These are phyloP conservation scores for Leccinum incarnatum DNA, from an alignment of 768 basidiomycete species.

Conservation along the genomic window DNA sequence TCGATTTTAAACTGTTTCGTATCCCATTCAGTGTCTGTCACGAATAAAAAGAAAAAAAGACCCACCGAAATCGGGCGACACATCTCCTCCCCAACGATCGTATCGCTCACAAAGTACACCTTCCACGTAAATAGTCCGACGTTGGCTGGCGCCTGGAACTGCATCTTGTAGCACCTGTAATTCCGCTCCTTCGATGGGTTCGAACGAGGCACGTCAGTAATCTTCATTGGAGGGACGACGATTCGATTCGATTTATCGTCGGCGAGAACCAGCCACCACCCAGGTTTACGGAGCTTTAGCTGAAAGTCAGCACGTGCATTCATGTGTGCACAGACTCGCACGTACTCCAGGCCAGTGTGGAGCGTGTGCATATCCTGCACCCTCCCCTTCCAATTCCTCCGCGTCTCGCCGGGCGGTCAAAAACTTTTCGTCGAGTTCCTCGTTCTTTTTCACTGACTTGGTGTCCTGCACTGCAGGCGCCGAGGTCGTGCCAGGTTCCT, in stretches of 20 bases:
- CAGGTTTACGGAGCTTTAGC: slow-evolving; percentile 75
- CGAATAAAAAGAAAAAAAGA: slow-evolving; percentile 4
- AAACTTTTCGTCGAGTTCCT: slow-evolving; percentile 70
- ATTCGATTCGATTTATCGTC: slow-evolving; percentile 83
- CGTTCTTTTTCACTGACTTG: slow-evolving; percentile 45
- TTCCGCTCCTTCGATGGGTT: slow-evolving; percentile 48
- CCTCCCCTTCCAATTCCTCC: slow-evolving; percentile 54
- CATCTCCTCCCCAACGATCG: slow-evolving; percentile 80
- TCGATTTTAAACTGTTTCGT: slow-evolving; percentile 75
- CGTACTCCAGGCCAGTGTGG: slow-evolving; percentile 89
- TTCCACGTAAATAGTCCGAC: slow-evolving; percentile 89
- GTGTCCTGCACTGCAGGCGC: slow-evolving; percentile 38
- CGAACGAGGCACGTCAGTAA: slow-evolving; percentile 73
- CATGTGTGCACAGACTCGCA: slow-evolving; percentile 3
- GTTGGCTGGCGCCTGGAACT: slow-evolving; percentile 91
- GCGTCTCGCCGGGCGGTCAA: slow-evolving; percentile 57
- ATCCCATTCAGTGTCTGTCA: slow-evolving; percentile 4
- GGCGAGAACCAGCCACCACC: slow-evolving; percentile 89
- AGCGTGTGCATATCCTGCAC: slow-evolving; percentile 74
- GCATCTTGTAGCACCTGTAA: slow-evolving; percentile 83
- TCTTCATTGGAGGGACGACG: slow-evolving; percentile 82
- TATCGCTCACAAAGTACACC: slow-evolving; percentile 82
- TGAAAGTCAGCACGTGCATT: background rate
- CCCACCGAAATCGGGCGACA: slow-evolving; percentile 69
- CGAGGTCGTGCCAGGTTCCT: slow-evolving; percentile 45